Conservation (phyloP, 768 basidiomycete genomes). For the Leucosporidium creatinivorum region DNA sequence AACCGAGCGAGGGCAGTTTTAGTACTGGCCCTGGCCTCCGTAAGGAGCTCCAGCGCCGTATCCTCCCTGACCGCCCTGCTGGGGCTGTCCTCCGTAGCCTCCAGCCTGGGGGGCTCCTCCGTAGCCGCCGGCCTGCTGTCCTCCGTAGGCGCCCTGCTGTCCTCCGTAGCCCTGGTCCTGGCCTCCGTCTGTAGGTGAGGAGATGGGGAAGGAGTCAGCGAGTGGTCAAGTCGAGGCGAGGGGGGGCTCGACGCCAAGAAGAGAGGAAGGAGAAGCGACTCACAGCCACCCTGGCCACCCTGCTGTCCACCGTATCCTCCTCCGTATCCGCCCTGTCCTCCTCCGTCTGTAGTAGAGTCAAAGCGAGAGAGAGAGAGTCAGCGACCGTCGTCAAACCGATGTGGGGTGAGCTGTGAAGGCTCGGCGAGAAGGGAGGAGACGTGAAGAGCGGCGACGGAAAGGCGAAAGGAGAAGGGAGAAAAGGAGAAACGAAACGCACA, state of each 20-base stretch:
- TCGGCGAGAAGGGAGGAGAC: neutral
- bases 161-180: constrained; percentile 12
- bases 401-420: no score
- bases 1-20: no score
- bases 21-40: no score
- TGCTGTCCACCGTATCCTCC: constrained; percentile 10
- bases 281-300: constrained; percentile 38
- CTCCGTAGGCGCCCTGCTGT: constrained; percentile 29
- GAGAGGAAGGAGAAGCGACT: constrained; percentile 18
- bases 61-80: constrained; percentile 24
- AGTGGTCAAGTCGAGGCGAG: neutral
- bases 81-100: constrained; percentile 35
- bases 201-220: neutral
- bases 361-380: neutral
- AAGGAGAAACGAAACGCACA: neutral
- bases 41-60: no score
- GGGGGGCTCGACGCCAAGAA: neutral
- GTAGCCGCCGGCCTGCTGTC: constrained; percentile 36
- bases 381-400: neutral
- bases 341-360: neutral
- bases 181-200: neutral
- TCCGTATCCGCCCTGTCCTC: neutral
- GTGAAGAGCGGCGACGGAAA: no score
- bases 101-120: constrained; percentile 17
- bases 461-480: no score